These are phyloP conservation scores for Calonectria pseudoturangicola DNA, from an alignment of 2,329 filamentous ascomycete species.

Conservation along the genomic window DNA sequence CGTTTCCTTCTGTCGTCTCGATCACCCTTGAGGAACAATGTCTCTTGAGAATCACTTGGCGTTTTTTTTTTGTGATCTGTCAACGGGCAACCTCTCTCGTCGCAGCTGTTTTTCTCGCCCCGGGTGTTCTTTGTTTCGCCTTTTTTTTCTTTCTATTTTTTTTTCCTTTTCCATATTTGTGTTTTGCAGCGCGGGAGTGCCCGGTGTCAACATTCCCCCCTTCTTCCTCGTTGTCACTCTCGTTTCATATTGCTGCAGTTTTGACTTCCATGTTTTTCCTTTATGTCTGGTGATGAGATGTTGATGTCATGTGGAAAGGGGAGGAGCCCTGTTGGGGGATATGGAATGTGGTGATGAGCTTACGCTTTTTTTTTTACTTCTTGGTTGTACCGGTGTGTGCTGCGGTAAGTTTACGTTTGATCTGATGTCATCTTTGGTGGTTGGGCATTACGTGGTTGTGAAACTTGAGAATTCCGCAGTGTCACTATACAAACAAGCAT, in stretches of 20 bases:
- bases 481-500: not conserved
- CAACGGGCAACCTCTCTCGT: not conserved
- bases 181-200: not conserved
- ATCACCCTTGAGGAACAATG: not conserved
- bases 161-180: not conserved
- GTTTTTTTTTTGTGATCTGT: not conserved
- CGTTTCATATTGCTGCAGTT: not conserved
- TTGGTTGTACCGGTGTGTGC: no score
- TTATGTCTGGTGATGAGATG: not conserved
- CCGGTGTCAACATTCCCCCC: not conserved
- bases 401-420: no score
- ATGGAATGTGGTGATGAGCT: not conserved
- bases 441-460: not conserved
- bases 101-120: not conserved
- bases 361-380: no score
- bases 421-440: not conserved
- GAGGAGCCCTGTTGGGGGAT: not conserved
- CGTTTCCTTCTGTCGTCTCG: not conserved
- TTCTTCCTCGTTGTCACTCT: not conserved
- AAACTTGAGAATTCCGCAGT: no score
- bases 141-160: not conserved
- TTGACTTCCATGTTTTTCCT: not conserved
- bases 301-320: not conserved
- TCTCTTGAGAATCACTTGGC: not conserved
- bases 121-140: not conserved